Conservation (phyloP, 2,329 filamentous ascomycete genomes). For the Diplodia mutila region DNA sequence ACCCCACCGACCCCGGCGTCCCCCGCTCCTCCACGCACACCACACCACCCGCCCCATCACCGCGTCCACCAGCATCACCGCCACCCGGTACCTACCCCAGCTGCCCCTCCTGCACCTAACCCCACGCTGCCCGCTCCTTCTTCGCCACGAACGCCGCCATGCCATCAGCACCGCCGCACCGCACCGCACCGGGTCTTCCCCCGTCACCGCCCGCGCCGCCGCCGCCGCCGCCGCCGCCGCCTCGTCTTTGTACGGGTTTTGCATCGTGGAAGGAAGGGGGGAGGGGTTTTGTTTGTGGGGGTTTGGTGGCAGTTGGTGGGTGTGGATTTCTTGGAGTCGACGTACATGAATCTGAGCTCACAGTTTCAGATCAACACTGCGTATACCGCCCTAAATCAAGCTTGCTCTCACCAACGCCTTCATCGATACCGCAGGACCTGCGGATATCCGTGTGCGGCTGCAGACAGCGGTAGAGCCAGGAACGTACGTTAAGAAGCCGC, state of each 20-base stretch:
- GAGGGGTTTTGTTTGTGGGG: no score
- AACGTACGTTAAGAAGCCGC: no score
- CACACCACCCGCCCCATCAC: conserved; percentile 28
- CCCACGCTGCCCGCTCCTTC: conserved; percentile 28
- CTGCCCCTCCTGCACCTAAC: conserved; percentile 24
- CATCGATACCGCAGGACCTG: no score
- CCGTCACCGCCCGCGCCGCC: neutral
- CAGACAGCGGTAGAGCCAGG: no score
- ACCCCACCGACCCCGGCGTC: conserved; percentile 28
- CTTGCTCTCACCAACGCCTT: no score
- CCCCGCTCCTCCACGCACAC: conserved; percentile 26
- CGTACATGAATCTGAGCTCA: no score
- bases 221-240: neutral
- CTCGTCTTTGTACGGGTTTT: conserved; percentile 3
- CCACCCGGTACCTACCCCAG: conserved; percentile 28
- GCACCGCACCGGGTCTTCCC: conserved; percentile 8
- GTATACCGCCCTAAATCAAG: no score
- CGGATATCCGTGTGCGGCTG: no score
- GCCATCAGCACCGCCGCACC: conserved; percentile 47
- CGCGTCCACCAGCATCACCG: conserved; percentile 27
- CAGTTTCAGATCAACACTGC: no score
- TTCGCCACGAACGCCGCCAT: conserved; percentile 62
- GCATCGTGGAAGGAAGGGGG: no score
- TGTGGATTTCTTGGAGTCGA: no score
- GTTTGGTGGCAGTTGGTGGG: no score